Evolutionary conservation across 2,329 filamentous ascomycete genomes (phyloP).

Genomic region (Simplicillium aogashimaense): DNA sequence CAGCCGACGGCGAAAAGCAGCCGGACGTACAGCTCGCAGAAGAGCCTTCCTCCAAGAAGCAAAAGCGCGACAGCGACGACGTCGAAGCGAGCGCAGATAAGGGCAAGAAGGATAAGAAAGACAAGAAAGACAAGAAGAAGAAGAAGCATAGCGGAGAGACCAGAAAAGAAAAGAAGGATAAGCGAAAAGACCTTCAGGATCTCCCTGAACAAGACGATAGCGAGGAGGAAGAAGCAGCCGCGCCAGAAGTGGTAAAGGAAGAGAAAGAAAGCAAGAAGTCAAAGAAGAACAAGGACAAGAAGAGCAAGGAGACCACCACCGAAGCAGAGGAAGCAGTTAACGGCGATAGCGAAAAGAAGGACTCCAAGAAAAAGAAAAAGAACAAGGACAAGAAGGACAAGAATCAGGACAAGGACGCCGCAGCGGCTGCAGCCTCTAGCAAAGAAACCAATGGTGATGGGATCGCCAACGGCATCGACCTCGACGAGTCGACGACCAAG

Average conservation of each 20-base stretch:
- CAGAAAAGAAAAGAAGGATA: slow-evolving; percentile 30
- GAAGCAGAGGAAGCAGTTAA: too few species aligned
- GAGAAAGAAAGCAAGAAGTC: slow-evolving; percentile 14
- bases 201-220: slow-evolving; percentile 22
- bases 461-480: slow-evolving; percentile 9
- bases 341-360: slow-evolving; percentile 13
- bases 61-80: slow-evolving; percentile 22
- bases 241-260: slow-evolving; percentile 9
- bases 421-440: slow-evolving; percentile 4
- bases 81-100: slow-evolving; percentile 14
- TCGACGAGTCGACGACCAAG: slow-evolving; percentile 8
- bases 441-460: slow-evolving; percentile 20
- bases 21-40: slow-evolving; percentile 12
- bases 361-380: slow-evolving; percentile 17
- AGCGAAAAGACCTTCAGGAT: slow-evolving; percentile 25
- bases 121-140: slow-evolving; percentile 17
- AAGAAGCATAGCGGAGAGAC: slow-evolving; percentile 18
- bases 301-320: not conserved
- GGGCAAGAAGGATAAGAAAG: slow-evolving; percentile 25
- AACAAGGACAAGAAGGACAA: slow-evolving; percentile 10
- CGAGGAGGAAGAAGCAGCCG: slow-evolving; percentile 12
- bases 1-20: slow-evolving; percentile 15
- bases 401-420: slow-evolving; percentile 5
- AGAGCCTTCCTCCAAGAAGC: slow-evolving; percentile 21
- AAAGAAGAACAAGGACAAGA: slow-evolving; percentile 20